A percentile compares a stretch with the other conserved stretches of the same genome.
These are phyloP conservation scores for Orbilia brochopaga DNA, from an alignment of 2,329 filamentous ascomycete species.

Conservation along the genomic window DNA sequence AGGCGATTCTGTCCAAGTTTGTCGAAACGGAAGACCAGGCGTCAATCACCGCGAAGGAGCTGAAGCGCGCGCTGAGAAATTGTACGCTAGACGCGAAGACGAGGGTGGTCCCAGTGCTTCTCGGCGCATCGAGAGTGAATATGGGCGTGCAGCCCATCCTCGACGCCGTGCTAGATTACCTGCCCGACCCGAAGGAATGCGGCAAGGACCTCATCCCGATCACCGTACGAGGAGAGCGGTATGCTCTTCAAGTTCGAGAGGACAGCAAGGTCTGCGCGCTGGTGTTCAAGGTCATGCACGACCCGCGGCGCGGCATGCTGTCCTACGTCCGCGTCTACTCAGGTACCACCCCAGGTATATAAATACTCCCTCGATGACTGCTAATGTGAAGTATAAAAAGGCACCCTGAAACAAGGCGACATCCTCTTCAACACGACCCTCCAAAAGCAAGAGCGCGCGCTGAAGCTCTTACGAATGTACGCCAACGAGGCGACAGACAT, in stretches of 20 bases:
- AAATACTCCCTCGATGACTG: slow-evolving; percentile 73
- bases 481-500: slow-evolving; percentile 94
- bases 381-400: slow-evolving; percentile 82
- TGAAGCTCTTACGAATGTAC: slow-evolving; percentile 98
- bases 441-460: slow-evolving; percentile 94
- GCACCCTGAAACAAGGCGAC: slow-evolving; percentile 84
- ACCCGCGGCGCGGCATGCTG: slow-evolving; percentile 96
- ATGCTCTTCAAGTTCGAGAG: slow-evolving; percentile 81
- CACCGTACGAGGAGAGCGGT: slow-evolving; percentile 66
- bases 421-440: slow-evolving; percentile 92
- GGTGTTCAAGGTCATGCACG: slow-evolving; percentile 94
- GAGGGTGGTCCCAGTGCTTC: slow-evolving; percentile 92
- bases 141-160: slow-evolving; percentile 96
- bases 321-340: slow-evolving; percentile 99
- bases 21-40: slow-evolving; percentile 80
- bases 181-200: slow-evolving; percentile 91
- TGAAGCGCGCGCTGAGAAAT: slow-evolving; percentile 94
- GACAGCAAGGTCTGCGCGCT: slow-evolving; percentile 82
- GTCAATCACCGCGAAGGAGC: slow-evolving; percentile 75
- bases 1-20: slow-evolving; percentile 94
- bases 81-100: slow-evolving; percentile 79
- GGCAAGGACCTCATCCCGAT: slow-evolving; percentile 79
- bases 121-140: slow-evolving; percentile 93
- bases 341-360: slow-evolving; percentile 79
- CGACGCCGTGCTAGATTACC: slow-evolving; percentile 92